Percentiles rank a stretch among this genome's conserved stretches.
Evolutionary conservation across 176 grass and related monocot genomes (phyloP).

Genomic region (Eragrostis nindensis): DNA sequence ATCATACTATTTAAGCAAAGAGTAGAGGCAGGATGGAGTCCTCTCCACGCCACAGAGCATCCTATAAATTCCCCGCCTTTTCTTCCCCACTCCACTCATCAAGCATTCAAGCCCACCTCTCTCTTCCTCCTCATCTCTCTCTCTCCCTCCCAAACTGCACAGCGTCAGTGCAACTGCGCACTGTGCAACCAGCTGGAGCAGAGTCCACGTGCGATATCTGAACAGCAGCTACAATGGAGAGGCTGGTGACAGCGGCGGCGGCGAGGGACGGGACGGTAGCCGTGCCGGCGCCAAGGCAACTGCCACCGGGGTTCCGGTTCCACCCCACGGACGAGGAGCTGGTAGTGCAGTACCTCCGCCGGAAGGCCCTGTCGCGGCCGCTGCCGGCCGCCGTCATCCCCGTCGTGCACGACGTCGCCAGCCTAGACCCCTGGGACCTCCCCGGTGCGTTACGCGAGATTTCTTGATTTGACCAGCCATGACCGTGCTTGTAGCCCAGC

Average conservation of each 20-base stretch:
- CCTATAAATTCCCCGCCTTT: constrained; percentile 63
- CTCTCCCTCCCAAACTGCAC: background rate
- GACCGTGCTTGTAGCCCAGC: background rate
- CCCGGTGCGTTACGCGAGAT: constrained; percentile 38
- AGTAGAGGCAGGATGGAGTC: constrained; percentile 42
- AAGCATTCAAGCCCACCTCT: constrained; percentile 15
- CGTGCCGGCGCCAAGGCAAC: constrained; percentile 29
- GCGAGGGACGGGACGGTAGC: constrained; percentile 24
- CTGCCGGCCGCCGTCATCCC: constrained; percentile 79
- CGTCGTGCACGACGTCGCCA: constrained; percentile 50
- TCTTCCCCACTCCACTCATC: constrained; percentile 51
- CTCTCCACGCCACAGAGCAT: constrained; percentile 41
- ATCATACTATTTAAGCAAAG: constrained; percentile 55
- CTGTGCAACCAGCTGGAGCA: constrained; percentile 17
- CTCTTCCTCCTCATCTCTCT: background rate
- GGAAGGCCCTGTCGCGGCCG: constrained; percentile 54
- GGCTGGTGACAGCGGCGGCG: background rate
- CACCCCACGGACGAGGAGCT: constrained; percentile 89
- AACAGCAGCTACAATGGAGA: background rate
- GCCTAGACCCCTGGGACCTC: constrained; percentile 69
- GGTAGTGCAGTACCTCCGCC: constrained; percentile 74
- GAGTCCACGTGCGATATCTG: background rate
- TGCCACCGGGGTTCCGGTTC: constrained; percentile 89
- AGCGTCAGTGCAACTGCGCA: constrained; percentile 29
- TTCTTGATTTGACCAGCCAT: background rate